phyloP scores from a whole-genome alignment of 139 green algal species.

The Ulvella scutata region DNA sequence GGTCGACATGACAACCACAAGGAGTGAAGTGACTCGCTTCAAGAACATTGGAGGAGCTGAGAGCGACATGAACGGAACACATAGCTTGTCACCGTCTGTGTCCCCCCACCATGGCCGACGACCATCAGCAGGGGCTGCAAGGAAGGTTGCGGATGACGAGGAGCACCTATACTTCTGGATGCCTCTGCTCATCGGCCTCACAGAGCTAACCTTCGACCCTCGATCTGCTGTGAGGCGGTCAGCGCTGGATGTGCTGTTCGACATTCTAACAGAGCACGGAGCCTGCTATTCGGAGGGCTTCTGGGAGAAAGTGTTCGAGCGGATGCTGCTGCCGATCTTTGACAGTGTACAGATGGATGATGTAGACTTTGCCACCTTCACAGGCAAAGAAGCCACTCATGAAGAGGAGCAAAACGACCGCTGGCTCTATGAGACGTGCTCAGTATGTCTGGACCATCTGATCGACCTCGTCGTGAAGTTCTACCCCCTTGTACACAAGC shows the following conservation, averaged over 20 bases:
- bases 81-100: no score
- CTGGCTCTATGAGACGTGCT: constrained; percentile 97
- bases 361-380: not conserved
- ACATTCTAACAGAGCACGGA: constrained; percentile 89
- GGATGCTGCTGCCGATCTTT: constrained; percentile 94
- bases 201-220: constrained; percentile 93
- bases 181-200: constrained; percentile 89
- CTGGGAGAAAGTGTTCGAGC: constrained; percentile 88
- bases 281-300: constrained; percentile 75
- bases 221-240: constrained; percentile 69
- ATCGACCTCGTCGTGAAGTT: constrained; percentile 85
- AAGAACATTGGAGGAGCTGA: not conserved
- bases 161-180: constrained; percentile 99
- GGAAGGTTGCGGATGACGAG: constrained; percentile 77
- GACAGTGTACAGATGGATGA: constrained; percentile 84
- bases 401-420: constrained; percentile 26
- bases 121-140: no score
- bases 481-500: constrained; percentile 36
- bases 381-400: not conserved
- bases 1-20: not conserved
- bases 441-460: constrained; percentile 86
- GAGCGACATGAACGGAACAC: no score
- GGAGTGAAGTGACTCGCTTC: not conserved
- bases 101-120: no score
- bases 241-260: constrained; percentile 81